Evolutionary conservation across 116 monocot genomes (phyloP).

Genomic region (Thalassia testudinum): DNA sequence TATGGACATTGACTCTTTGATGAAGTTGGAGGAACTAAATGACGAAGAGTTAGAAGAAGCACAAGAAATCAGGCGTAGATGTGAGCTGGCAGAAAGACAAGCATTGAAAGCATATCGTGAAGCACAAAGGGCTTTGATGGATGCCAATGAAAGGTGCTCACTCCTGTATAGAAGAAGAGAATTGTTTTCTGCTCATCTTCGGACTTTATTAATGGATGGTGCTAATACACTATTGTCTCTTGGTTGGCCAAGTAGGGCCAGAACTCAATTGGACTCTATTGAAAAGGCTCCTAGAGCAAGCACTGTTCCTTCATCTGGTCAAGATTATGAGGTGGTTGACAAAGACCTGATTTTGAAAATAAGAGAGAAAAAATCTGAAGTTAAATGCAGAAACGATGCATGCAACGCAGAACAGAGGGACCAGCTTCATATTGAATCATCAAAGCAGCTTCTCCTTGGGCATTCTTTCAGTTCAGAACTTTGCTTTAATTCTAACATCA

Average conservation of each 20-base stretch:
- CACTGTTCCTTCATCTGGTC: neutral
- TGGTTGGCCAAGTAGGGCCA: constrained; percentile 18
- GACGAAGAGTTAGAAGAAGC: constrained; percentile 90
- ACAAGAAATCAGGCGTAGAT: constrained; percentile 55
- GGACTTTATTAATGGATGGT: constrained; percentile 29
- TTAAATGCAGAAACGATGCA: neutral
- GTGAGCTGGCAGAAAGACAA: constrained; percentile 72
- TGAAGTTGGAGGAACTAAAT: constrained; percentile 56
- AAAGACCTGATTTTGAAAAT: no score
- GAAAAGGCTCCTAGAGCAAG: constrained; percentile 4
- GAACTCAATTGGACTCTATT: neutral
- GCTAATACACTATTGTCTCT: constrained; percentile 31
- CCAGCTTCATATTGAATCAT: constrained; percentile 9
- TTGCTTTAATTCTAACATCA: constrained; percentile 15
- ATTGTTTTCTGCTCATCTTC: constrained; percentile 37
- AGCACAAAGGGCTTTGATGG: constrained; percentile 64
- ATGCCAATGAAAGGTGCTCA: constrained; percentile 63
- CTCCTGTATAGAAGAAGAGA: constrained; percentile 62
- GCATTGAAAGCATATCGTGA: constrained; percentile 70
- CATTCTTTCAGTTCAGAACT: constrained; percentile 14
- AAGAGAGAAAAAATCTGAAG: no score
- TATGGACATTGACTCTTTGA: constrained; percentile 31
- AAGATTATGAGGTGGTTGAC: neutral
- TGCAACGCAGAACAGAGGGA: constrained; percentile 4
- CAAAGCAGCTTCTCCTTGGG: constrained; percentile 4